These are phyloP conservation scores for Uncinocarpus reesii DNA, from an alignment of 2,329 filamentous ascomycete genomes.

Conservation along the genomic window DNA sequence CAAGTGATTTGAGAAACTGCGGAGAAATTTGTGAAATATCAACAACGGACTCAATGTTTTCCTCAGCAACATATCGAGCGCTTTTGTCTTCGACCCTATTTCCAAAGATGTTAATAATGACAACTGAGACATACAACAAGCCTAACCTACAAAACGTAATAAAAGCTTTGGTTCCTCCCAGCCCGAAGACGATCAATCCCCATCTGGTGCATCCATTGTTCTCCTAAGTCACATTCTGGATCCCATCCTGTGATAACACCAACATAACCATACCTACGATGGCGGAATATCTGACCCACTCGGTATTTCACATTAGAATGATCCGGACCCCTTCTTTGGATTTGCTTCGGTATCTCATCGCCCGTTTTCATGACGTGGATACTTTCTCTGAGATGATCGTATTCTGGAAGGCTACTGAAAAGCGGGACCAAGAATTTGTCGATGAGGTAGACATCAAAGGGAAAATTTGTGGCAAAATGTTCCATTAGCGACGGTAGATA, in stretches of 20 bases:
- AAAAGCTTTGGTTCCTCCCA: slow-evolving; percentile 62
- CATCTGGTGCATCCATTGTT: slow-evolving; percentile 55
- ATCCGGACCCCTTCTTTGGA: slow-evolving; percentile 29
- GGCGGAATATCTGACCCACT: slow-evolving; percentile 75
- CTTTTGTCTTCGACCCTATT: slow-evolving; percentile 55
- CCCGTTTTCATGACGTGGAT: slow-evolving; percentile 47
- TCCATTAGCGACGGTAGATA: slow-evolving; percentile 56
- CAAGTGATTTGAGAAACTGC: slow-evolving; percentile 56
- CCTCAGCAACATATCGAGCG: slow-evolving; percentile 65
- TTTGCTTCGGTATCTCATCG: slow-evolving; percentile 46
- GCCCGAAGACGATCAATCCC: slow-evolving; percentile 50
- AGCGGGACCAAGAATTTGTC: slow-evolving; percentile 58
- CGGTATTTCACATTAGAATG: slow-evolving; percentile 49
- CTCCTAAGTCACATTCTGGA: slow-evolving; percentile 46
- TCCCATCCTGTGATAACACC: slow-evolving; percentile 88
- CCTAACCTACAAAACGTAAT: slow-evolving; percentile 74
- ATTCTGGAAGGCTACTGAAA: slow-evolving; percentile 43
- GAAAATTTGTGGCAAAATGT: slow-evolving; percentile 54
- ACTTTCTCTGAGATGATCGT: slow-evolving; percentile 44
- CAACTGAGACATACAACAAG: neutral
- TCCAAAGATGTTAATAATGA: slow-evolving; percentile 18
- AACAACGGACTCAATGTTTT: slow-evolving; percentile 61
- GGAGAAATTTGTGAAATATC: slow-evolving; percentile 43
- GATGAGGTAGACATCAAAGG: slow-evolving; percentile 62
- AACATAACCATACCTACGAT: slow-evolving; percentile 67